Percentiles rank a stretch among this genome's conserved stretches.
Conservation (phyloP, 345 rosid genomes). For the Pistacia atlantica region DNA sequence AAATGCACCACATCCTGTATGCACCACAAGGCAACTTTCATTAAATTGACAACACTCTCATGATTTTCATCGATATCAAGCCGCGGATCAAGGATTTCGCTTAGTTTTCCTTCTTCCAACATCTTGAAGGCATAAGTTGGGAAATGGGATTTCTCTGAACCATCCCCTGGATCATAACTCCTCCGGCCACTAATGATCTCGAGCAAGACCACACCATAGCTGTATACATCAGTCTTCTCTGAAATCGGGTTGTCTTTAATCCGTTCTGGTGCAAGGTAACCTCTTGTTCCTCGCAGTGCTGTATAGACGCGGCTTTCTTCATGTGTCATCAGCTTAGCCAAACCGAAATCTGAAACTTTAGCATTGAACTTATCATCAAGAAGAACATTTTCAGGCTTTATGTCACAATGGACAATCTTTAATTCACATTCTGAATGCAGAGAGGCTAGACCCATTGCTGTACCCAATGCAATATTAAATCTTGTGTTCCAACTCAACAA, state of each 20-base stretch:
- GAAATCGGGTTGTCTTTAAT: constrained; percentile 45
- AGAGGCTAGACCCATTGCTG: constrained; percentile 50
- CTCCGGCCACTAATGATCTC: constrained; percentile 59
- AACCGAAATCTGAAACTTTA: constrained; percentile 50
- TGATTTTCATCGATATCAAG: constrained; percentile 28
- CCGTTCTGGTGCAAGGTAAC: constrained; percentile 42
- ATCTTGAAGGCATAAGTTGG: constrained; percentile 51
- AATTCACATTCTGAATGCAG: constrained; percentile 53
- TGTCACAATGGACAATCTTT: constrained; percentile 50
- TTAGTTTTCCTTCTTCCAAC: constrained; percentile 41
- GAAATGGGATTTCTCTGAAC: constrained; percentile 39
- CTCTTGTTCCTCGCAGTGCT: constrained; percentile 40
- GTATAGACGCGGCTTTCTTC: constrained; percentile 47
- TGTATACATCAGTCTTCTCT: constrained; percentile 54
- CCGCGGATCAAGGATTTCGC: constrained; percentile 40
- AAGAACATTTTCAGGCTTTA: constrained; percentile 49
- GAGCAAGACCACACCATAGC: constrained; percentile 53
- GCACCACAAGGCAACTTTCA: constrained; percentile 54
- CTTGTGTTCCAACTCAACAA: constrained; percentile 46
- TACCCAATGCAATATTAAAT: constrained; percentile 43
- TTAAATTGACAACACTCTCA: constrained; percentile 27
- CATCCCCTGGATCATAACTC: constrained; percentile 34
- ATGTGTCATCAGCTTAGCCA: constrained; percentile 49
- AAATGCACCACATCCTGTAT: constrained; percentile 47
- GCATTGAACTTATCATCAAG: constrained; percentile 43